Evolutionary conservation across 2,329 filamentous ascomycete genomes (phyloP), one percentile per base, ranked within the genome.

Genomic region (Tolypocladium paradoxum): DNA sequence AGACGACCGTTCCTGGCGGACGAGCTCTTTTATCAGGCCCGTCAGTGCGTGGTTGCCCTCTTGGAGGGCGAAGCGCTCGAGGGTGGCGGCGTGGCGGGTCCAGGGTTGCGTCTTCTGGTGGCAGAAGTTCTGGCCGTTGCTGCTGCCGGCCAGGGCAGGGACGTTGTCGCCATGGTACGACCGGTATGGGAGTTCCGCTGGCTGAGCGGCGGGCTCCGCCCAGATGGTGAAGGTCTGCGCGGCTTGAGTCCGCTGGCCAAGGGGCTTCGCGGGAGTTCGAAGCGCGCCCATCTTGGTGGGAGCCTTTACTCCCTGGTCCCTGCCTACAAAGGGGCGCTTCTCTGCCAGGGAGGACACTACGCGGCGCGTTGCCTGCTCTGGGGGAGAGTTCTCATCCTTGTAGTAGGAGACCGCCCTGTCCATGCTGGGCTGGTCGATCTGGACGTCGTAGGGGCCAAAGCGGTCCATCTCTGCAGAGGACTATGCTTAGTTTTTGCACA

Each of bases 151-250:
- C 8, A 54, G 33, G 27, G 47, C 54, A 2, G 53, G 54, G 7
- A 54, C 24, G 24, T 54, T 56, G 49, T 50, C 52, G 22, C 54
- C 54, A 31, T 52, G 52, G 40, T 54, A 52, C 0, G 48, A 9
- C 36, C 36, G 36, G 36, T 37, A 20, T 37, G 35, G 35, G 35
- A 37, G 35, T n/a, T n/a, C 16, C 16, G 34, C 16, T 18, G 16
- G 35, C 35, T n/a, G 16, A n/a, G 18, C n/a, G 35, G 18, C 35
- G 35, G 35, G 35, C 35, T 37, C 35, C 16, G n/a, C 35, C 35
- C 16, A 37, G 18, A 37, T 37, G 18, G 6, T n/a, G 18, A 37
- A 18, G 16, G 18, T 8, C 18, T 37, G 35, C 2, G 35, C 2
- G 18, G 35, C 18, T 37, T 37, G 35, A 18, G 16, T 2, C 18